Conservation (phyloP, 2,329 filamentous ascomycete species). For the Aspergillus alliaceus region DNA sequence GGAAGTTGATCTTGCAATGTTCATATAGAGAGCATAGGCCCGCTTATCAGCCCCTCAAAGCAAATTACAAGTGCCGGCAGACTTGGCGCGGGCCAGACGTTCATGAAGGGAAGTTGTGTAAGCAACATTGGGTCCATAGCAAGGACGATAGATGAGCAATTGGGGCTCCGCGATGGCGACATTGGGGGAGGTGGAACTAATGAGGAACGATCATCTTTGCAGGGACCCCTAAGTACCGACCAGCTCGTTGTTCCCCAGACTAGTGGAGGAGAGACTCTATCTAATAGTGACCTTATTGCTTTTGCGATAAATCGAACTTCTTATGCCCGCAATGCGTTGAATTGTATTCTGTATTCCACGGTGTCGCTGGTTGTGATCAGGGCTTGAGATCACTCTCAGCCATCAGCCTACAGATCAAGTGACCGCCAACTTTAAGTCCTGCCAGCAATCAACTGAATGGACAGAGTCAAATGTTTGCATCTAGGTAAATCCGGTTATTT, state of each 20-base stretch:
- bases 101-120: not conserved
- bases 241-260: not conserved
- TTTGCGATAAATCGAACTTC: too few species aligned
- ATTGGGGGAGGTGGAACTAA: conserved; percentile 3
- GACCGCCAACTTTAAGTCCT: not conserved
- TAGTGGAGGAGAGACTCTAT: not conserved
- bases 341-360: not conserved
- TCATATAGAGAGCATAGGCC: not conserved
- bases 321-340: too few species aligned
- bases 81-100: not conserved
- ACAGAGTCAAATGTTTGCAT: too few species aligned
- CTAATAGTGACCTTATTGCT: too few species aligned
- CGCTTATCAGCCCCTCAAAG: not conserved
- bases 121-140: not conserved
- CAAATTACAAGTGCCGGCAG: not conserved
- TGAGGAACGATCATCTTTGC: not conserved
- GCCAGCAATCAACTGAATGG: not conserved
- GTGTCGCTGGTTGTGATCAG: not conserved
- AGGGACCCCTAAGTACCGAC: not conserved
- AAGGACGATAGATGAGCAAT: conserved; percentile 21
- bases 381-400: too few species aligned
- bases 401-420: conserved; percentile 7
- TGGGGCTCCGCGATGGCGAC: conserved; percentile 19
- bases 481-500: too few species aligned
- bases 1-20: conserved; percentile 10